phyloP scores from a whole-genome alignment of 257 asterid genomes.

The Gentiana straminea region DNA sequence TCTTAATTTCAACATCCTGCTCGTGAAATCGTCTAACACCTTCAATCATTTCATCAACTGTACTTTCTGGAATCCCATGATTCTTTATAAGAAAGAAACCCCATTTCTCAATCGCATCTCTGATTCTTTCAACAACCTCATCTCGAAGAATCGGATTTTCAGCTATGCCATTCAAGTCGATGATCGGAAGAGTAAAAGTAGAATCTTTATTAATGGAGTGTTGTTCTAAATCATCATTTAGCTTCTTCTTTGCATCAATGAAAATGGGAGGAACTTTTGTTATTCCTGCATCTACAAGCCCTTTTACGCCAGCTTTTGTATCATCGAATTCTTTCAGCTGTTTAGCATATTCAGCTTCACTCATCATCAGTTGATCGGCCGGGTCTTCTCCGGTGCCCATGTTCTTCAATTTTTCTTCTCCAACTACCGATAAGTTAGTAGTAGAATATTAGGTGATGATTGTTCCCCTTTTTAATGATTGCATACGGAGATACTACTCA shows the following conservation, averaged over 20 bases:
- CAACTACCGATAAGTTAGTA: too few relatives aligned
- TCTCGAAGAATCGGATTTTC: background rate
- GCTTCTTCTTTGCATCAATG: background rate
- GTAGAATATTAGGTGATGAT: too few relatives aligned
- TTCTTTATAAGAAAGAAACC: conserved; percentile 1
- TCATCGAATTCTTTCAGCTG: conserved; percentile 1
- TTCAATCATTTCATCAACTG: background rate
- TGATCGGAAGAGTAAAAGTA: background rate
- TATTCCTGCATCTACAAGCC: conserved; percentile 1
- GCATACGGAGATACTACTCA: too few relatives aligned
- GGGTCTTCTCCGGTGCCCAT: too few relatives aligned
- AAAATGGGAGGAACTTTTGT: background rate
- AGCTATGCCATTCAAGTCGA: background rate
- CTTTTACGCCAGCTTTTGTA: conserved; percentile 1
- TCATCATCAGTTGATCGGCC: too few relatives aligned
- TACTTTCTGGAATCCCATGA: background rate
- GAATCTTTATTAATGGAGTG: too few relatives aligned
- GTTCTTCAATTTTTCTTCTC: too few relatives aligned
- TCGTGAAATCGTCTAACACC: conserved; percentile 1
- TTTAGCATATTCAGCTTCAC: too few relatives aligned
- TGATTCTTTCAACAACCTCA: background rate
- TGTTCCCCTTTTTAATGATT: too few relatives aligned
- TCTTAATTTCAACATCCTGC: background rate
- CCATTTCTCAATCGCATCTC: conserved; percentile 2
- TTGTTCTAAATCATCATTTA: background rate